A percentile compares a stretch with the other conserved stretches of the same genome.
phyloP scores from a whole-genome alignment of 1,139 yeast genomes.

The Geotrichum cucujoidarum region DNA sequence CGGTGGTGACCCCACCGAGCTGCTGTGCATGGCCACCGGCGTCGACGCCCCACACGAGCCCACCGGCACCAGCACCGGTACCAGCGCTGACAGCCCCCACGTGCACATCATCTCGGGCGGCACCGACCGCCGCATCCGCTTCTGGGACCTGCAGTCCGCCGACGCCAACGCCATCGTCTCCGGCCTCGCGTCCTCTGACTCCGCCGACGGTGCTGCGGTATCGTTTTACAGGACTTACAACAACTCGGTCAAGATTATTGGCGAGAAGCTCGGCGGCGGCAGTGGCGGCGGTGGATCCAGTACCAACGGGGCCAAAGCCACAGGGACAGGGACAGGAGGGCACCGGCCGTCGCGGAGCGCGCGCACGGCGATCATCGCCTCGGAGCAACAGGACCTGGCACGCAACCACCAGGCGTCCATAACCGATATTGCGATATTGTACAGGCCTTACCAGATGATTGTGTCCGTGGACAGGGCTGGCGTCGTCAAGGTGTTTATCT shows the following conservation, averaged over 20 bases:
- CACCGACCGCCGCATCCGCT: slow-evolving; percentile 40
- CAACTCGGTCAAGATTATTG: slow-evolving; percentile 19
- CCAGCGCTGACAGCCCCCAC: slow-evolving; percentile 11
- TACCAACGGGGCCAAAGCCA: not conserved
- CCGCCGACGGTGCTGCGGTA: slow-evolving; percentile 23
- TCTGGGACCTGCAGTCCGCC: slow-evolving; percentile 46
- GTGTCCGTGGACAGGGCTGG: slow-evolving; percentile 64
- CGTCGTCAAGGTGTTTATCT: slow-evolving; percentile 52
- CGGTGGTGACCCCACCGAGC: slow-evolving; percentile 4
- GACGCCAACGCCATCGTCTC: slow-evolving; percentile 41
- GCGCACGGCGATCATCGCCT: slow-evolving; percentile 35
- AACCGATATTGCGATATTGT: slow-evolving; percentile 45
- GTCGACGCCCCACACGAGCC: slow-evolving; percentile 23
- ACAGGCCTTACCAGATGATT: slow-evolving; percentile 55
- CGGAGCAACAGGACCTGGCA: slow-evolving; percentile 39
- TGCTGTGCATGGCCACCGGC: slow-evolving; percentile 30
- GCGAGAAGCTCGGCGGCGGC: slow-evolving; percentile 7
- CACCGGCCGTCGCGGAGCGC: slow-evolving; percentile 29
- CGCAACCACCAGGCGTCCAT: slow-evolving; percentile 48
- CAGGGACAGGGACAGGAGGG: slow-evolving; percentile 16
- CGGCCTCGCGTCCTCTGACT: slow-evolving; percentile 31
- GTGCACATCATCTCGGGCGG: slow-evolving; percentile 38
- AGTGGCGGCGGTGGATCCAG: not conserved
- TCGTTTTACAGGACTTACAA: slow-evolving; percentile 17
- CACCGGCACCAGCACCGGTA: too few relatives aligned